phyloP scores from a whole-genome alignment of 768 basidiomycete genomes.

The Rubroboletus pulcherrimus region DNA sequence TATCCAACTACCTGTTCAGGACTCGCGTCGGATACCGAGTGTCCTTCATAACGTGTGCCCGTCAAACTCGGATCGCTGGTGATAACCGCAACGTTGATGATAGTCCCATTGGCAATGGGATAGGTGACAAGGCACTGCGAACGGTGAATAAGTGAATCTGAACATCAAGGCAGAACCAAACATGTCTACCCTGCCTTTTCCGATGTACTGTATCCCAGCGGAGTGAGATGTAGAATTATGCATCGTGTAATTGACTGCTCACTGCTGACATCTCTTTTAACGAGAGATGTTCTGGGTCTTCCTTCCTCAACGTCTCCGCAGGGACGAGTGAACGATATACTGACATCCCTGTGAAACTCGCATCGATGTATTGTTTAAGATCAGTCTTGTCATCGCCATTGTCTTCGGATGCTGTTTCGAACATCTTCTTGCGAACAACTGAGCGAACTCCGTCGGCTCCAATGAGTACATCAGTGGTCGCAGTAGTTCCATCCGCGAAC shows the following conservation, averaged over 20 bases:
- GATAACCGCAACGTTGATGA: constrained; percentile 36
- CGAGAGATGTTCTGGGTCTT: constrained; percentile 21
- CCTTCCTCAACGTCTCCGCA: constrained; percentile 27
- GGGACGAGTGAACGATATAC: constrained; percentile 39
- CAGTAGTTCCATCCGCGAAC: constrained; percentile 13
- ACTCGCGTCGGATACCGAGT: constrained; percentile 28
- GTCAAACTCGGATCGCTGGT: constrained; percentile 26
- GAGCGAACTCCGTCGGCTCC: constrained; percentile 45
- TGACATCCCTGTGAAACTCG: constrained; percentile 40
- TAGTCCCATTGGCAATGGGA: constrained; percentile 35
- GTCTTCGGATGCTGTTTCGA: constrained; percentile 14
- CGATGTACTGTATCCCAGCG: constrained; percentile 7
- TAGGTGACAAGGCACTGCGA: constrained; percentile 38
- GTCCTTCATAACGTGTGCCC: constrained; percentile 31
- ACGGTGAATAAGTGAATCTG: neutral
- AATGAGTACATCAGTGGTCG: constrained; percentile 40
- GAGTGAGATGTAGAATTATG: constrained; percentile 6
- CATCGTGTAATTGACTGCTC: constrained; percentile 1
- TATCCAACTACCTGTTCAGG: constrained; percentile 32
- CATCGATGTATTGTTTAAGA: constrained; percentile 16
- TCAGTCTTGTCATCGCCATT: neutral
- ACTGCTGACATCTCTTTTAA: constrained; percentile 22
- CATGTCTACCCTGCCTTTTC: constrained; percentile 6
- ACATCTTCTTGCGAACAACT: constrained; percentile 23
- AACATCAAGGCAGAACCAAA: neutral